phyloP scores from a whole-genome alignment of 78 protist species.

The Protostelium mycophagum region DNA sequence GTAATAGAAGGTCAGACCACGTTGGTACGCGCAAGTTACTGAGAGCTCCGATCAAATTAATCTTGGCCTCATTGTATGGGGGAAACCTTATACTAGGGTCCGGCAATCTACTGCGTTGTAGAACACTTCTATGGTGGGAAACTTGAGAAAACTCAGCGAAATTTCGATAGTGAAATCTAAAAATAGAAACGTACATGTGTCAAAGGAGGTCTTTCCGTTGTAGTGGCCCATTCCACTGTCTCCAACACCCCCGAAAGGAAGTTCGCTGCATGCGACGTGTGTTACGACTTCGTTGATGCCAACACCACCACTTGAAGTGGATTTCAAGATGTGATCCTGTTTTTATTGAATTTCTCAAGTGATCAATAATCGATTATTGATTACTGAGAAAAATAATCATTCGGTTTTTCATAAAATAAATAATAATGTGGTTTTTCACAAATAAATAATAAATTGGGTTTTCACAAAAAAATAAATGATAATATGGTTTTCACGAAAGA shows the following conservation, averaged over 20 bases:
- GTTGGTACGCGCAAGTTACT: background rate
- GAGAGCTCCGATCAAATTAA: background rate
- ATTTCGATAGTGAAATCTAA: background rate
- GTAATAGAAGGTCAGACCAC: background rate
- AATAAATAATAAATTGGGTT: too few relatives aligned
- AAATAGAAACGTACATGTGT: background rate
- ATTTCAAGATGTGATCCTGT: conserved; percentile 28
- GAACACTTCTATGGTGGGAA: background rate
- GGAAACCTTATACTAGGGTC: background rate
- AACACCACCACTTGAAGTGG: conserved; percentile 32
- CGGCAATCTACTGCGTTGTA: background rate
- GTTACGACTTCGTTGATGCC: conserved; percentile 43
- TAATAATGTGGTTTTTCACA: too few relatives aligned
- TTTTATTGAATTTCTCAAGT: too few relatives aligned
- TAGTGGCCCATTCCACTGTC: conserved; percentile 82
- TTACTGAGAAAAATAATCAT: too few relatives aligned
- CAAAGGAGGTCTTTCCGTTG: conserved; percentile 71
- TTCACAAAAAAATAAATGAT: too few relatives aligned
- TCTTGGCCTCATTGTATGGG: background rate
- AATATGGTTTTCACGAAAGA: too few relatives aligned
- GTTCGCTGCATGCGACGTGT: conserved; percentile 28
- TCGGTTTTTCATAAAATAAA: too few relatives aligned
- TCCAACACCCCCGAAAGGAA: conserved; percentile 98
- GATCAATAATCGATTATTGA: too few relatives aligned
- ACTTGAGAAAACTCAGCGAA: background rate